phyloP scores from a whole-genome alignment of 495 filamentous ascomycete genomes.

The Pseudoneurospora amorphoporcata region DNA sequence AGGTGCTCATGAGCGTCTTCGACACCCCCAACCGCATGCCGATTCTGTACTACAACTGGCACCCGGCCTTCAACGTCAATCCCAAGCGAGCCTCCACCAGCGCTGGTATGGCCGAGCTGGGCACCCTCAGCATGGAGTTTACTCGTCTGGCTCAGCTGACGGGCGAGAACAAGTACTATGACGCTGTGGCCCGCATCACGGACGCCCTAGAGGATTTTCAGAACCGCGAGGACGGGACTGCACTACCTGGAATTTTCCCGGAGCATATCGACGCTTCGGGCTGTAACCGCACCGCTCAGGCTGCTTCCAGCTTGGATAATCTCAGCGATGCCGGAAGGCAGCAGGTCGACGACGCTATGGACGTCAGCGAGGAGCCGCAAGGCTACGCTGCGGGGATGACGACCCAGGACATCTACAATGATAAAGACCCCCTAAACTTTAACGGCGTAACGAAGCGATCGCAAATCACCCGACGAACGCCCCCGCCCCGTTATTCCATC shows the following conservation, averaged over 20 bases:
- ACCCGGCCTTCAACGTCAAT: constrained; percentile 52
- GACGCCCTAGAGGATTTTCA: constrained; percentile 77
- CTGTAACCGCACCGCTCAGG: constrained; percentile 37
- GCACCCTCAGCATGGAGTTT: constrained; percentile 88
- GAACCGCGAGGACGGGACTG: constrained; percentile 45
- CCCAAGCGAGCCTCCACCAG: constrained; percentile 54
- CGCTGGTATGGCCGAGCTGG: constrained; percentile 73
- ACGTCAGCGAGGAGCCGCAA: neutral
- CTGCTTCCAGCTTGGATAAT: constrained; percentile 6
- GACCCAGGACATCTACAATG: neutral
- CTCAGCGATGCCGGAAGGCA: constrained; percentile 10
- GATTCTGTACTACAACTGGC: constrained; percentile 75
- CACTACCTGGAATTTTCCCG: constrained; percentile 78
- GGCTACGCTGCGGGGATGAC: constrained; percentile 4
- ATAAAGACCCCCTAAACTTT: neutral
- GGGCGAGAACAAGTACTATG: constrained; percentile 78
- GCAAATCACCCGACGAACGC: neutral
- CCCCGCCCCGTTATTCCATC: neutral
- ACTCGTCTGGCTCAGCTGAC: constrained; percentile 90
- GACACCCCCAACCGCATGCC: constrained; percentile 98
- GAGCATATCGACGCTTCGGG: constrained; percentile 61
- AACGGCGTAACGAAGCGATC: neutral
- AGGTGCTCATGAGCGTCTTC: constrained; percentile 83
- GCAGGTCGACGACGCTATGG: constrained; percentile 11
- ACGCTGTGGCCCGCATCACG: constrained; percentile 87